These are phyloP conservation scores for Panicum virgatum DNA, from an alignment of 202 grass and related monocot species.

Conservation along the genomic window DNA sequence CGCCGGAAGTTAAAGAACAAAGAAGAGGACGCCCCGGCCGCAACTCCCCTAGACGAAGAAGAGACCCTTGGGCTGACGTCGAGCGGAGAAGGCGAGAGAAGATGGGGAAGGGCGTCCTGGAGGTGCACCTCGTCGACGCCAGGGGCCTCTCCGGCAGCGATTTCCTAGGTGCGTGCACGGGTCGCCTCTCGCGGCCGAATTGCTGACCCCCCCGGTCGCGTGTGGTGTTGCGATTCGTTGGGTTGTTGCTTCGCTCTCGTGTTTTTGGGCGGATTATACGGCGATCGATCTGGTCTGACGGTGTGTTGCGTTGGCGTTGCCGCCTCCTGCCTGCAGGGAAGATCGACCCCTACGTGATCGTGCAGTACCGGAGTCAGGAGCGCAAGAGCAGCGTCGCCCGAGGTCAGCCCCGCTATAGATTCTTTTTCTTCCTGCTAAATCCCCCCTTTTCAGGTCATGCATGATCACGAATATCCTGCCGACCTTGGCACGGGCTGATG, in stretches of 20 bases:
- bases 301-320: no score
- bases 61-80: no score
- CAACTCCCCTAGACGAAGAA: neutral
- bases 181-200: no score
- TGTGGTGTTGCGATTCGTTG: no score
- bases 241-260: neutral
- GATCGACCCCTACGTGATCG: conserved; percentile 75
- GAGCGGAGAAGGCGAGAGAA: no score
- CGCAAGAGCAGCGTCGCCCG: conserved; percentile 73
- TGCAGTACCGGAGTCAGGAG: conserved; percentile 88
- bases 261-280: neutral
- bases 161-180: conserved; percentile 54
- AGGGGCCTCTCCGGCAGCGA: conserved; percentile 67
- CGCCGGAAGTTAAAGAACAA: neutral
- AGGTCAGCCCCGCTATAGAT: conserved; percentile 26
- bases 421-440: no score
- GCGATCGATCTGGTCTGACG: neutral
- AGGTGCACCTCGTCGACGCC: conserved; percentile 75
- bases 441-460: no score
- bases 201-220: no score
- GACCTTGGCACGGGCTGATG: no score
- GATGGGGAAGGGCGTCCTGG: conserved; percentile 69
- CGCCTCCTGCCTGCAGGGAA: conserved; percentile 61
- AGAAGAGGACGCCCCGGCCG: neutral
- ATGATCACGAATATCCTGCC: no score